Conservation (phyloP, 106 monocot species). For the Apostasia shenzhenica region DNA sequence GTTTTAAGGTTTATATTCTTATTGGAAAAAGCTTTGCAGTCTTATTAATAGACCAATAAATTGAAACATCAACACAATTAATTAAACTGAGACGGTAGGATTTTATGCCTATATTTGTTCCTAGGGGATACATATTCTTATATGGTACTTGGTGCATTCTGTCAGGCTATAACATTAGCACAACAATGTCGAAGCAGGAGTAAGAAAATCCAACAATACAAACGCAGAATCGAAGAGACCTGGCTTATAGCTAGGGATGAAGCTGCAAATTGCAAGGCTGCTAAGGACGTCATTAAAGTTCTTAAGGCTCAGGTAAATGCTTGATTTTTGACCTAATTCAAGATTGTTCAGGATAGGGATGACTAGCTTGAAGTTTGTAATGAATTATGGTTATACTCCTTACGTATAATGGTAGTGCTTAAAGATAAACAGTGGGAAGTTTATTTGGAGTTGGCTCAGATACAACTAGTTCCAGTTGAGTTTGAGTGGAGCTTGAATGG, state of each 20-base stretch:
- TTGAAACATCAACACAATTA: neutral
- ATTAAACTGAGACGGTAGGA: neutral
- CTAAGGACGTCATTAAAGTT: conserved; percentile 69
- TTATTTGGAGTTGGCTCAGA: too few relatives aligned
- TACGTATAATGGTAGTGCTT: neutral
- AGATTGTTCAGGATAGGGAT: neutral
- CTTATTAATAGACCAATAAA: too few relatives aligned
- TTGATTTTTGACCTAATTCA: neutral
- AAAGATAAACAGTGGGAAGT: neutral
- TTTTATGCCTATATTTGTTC: neutral
- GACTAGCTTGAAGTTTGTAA: neutral
- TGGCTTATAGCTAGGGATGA: conserved; percentile 69
- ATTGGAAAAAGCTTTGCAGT: neutral
- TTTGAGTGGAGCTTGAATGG: too few relatives aligned
- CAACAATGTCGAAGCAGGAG: conserved; percentile 51
- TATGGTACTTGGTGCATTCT: neutral
- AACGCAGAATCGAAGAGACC: conserved; percentile 63
- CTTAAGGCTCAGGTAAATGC: conserved; percentile 55
- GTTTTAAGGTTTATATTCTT: neutral
- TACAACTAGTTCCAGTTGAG: too few relatives aligned
- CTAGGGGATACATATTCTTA: neutral
- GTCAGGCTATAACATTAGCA: conserved; percentile 31
- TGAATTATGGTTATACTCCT: neutral
- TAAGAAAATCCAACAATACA: conserved; percentile 49
- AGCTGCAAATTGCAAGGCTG: conserved; percentile 82